These are phyloP conservation scores for Chaetomiaceae sp. DNA, from an alignment of 2,329 filamentous ascomycete genomes.

Conservation along the genomic window DNA sequence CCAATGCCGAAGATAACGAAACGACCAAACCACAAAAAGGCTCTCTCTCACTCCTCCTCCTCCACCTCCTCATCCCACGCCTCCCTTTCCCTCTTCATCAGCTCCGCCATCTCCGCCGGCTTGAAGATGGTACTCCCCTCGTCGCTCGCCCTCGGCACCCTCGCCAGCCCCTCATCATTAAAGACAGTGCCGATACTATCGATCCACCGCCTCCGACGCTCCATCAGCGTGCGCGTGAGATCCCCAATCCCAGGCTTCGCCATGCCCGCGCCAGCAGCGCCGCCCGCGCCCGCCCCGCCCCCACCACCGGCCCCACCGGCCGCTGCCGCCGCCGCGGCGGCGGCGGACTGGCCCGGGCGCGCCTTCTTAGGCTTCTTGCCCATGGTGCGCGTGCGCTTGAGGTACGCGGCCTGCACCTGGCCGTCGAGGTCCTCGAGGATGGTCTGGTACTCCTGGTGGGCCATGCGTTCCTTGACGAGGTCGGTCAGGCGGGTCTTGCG, in stretches of 20 bases:
- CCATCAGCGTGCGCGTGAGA: constrained; percentile 86
- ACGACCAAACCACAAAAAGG: background rate
- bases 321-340: constrained; percentile 11
- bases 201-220: constrained; percentile 81
- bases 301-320: constrained; percentile 32
- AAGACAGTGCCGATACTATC: constrained; percentile 88
- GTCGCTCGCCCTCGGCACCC: constrained; percentile 62
- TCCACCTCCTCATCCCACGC: constrained; percentile 76
- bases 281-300: no score
- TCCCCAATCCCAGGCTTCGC: constrained; percentile 82
- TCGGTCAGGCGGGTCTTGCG: constrained; percentile 83
- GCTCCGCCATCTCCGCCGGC: constrained; percentile 61
- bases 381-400: constrained; percentile 90
- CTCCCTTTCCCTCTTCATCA: constrained; percentile 71
- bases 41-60: constrained; percentile 33
- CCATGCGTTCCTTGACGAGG: constrained; percentile 85
- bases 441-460: constrained; percentile 92
- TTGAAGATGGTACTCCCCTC: constrained; percentile 67
- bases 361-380: constrained; percentile 93
- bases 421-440: constrained; percentile 95
- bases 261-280: no score
- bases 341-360: constrained; percentile 54
- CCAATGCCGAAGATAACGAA: background rate
- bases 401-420: constrained; percentile 90
- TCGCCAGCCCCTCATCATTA: constrained; percentile 68